These are phyloP conservation scores for Leccinum longicurvipes DNA, from an alignment of 768 basidiomycete species.

Conservation along the genomic window DNA sequence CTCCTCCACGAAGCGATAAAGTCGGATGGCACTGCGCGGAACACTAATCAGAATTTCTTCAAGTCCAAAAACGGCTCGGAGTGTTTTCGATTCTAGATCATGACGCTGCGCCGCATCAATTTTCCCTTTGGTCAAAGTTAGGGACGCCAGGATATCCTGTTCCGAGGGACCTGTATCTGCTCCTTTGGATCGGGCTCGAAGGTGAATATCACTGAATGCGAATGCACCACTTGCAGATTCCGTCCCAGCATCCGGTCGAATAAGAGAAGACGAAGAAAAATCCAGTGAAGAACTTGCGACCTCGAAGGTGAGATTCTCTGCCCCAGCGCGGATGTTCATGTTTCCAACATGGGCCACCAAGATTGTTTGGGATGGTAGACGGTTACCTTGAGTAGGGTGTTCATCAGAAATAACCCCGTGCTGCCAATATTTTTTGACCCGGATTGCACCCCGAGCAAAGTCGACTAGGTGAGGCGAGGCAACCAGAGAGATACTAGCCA, in stretches of 20 bases:
- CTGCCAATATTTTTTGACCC: conserved; percentile 41
- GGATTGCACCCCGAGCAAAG: conserved; percentile 55
- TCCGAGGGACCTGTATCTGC: conserved; percentile 39
- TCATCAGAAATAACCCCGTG: background rate
- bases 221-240: conserved; percentile 48
- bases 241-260: conserved; percentile 18
- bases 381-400: background rate
- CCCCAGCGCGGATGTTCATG: conserved; percentile 58
- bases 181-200: conserved; percentile 55
- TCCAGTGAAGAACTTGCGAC: conserved; percentile 39
- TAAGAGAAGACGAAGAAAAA: conserved; percentile 22
- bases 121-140: conserved; percentile 46
- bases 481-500: conserved; percentile 40
- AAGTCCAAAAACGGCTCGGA: conserved; percentile 44
- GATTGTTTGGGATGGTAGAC: conserved; percentile 30
- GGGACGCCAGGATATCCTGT: conserved; percentile 60
- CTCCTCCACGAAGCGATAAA: conserved; percentile 76
- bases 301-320: conserved; percentile 68
- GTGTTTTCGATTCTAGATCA: conserved; percentile 40
- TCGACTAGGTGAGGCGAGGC: conserved; percentile 58
- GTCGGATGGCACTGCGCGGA: conserved; percentile 76
- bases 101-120: conserved; percentile 45
- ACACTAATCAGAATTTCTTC: conserved; percentile 53
- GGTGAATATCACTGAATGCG: conserved; percentile 47
- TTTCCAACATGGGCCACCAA: conserved; percentile 40